Conservation (phyloP, 2,329 filamentous ascomycete genomes). For the Stemphylium vesicarium region DNA sequence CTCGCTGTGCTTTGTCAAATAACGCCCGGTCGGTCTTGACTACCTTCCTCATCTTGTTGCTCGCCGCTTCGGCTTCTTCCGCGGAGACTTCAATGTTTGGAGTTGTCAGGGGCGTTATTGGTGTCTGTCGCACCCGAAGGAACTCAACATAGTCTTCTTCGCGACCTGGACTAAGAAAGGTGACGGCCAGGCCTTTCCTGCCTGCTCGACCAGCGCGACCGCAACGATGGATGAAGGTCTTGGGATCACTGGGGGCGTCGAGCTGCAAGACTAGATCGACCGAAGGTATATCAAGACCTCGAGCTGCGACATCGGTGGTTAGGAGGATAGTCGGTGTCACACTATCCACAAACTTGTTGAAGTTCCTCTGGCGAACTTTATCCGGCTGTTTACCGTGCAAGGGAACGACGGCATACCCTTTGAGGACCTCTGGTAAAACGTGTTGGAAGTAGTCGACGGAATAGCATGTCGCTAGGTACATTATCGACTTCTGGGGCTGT, state of each 20-base stretch:
- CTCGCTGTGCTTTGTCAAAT: slow-evolving; percentile 87
- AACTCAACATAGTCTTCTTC: slow-evolving; percentile 93
- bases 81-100: slow-evolving; percentile 65
- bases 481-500: slow-evolving; percentile 80
- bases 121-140: slow-evolving; percentile 84
- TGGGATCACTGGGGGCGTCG: slow-evolving; percentile 84
- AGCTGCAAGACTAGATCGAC: slow-evolving; percentile 92
- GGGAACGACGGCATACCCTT: slow-evolving; percentile 73
- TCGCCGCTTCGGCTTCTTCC: slow-evolving; percentile 64
- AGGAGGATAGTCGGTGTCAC: slow-evolving; percentile 80
- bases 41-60: slow-evolving; percentile 66
- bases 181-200: slow-evolving; percentile 78
- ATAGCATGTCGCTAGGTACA: slow-evolving; percentile 93
- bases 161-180: slow-evolving; percentile 80
- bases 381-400: slow-evolving; percentile 92
- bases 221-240: slow-evolving; percentile 75
- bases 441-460: slow-evolving; percentile 94
- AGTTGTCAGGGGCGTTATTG: slow-evolving; percentile 68
- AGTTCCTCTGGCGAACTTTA: slow-evolving; percentile 87
- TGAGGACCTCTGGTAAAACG: slow-evolving; percentile 75
- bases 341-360: slow-evolving; percentile 77
- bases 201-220: slow-evolving; percentile 69
- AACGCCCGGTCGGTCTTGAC: slow-evolving; percentile 68
- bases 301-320: slow-evolving; percentile 89
- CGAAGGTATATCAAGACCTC: slow-evolving; percentile 88